Evolutionary conservation across 345 rosid genomes (phyloP).

Genomic region (Corymbia maculata): DNA sequence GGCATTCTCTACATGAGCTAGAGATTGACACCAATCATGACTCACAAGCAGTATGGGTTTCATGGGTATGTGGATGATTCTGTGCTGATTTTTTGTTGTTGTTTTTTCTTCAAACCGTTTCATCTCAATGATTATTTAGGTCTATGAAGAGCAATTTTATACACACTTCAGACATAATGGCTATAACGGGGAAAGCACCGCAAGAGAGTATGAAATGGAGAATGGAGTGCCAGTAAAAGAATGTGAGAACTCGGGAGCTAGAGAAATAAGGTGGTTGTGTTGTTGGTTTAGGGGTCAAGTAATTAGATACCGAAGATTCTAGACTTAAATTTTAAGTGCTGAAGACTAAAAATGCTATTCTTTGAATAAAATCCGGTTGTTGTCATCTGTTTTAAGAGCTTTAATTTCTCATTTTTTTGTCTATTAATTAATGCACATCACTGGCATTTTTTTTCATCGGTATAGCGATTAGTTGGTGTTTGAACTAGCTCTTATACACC

Average conservation of each 20-base stretch:
- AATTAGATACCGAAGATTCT: background rate
- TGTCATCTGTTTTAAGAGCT: background rate
- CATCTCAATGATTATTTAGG: background rate
- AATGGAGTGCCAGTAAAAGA: background rate
- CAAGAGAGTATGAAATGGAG: background rate
- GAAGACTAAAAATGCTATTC: background rate
- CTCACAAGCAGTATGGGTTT: background rate
- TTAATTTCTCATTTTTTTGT: background rate
- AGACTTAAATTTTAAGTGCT: too few species aligned
- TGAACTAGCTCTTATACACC: background rate
- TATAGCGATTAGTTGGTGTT: background rate
- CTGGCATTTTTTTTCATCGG: background rate
- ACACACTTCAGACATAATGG: background rate
- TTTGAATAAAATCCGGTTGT: fast-evolving
- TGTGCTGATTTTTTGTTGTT: background rate
- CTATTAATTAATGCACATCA: fast-evolving
- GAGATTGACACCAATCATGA: background rate
- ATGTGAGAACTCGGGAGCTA: background rate
- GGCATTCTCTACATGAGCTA: background rate
- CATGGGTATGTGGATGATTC: background rate
- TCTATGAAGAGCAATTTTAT: background rate
- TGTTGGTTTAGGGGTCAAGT: background rate
- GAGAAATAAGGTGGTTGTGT: background rate
- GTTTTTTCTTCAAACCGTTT: fast-evolving
- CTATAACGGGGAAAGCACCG: background rate